Evolutionary conservation across 495 filamentous ascomycete species (phyloP), one percentile per base, ranked within the genome.

Genomic region (Diplogelasinospora grovesii): DNA sequence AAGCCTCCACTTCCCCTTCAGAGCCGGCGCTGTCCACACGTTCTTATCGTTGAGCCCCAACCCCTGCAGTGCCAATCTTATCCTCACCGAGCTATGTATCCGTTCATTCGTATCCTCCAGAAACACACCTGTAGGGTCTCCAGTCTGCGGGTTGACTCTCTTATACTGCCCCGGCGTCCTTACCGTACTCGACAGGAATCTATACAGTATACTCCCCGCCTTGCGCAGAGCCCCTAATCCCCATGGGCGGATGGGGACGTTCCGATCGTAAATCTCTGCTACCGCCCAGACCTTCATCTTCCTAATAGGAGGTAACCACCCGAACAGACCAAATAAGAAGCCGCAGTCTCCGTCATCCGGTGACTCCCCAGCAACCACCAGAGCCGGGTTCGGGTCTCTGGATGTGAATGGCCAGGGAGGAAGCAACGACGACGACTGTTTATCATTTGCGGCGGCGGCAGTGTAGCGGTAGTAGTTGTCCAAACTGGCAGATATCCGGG

Each of bases 61-160:
- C 0, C 79, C 81, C 30, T 60, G 63, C 53, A 48, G 76, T 49
- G 46, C 70, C 41, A 58, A 54, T 14, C 81, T 66, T 5, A 78
- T 63, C 9, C 81, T 69, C 5, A 78, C 79, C 28, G 65, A 74
- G 25, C 75, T 69, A 46, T 85, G 81, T 36, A 83, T 70, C 39
- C 77, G 73, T 65, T 85, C 79, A 50, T 79, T 72, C 10, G 81
- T 85, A 48, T 75, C 60, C 20, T 62, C 47, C 44, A 85, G 64
- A 29, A 70, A 74, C 13, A 57, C 54, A 3, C 46, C 18, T 13
- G 69, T 71, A 7, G 49, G 41, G 25, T 44, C 39, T 22, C 70
- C 68, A 16, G 61, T 74, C 9, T 67, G 39, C 0, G 75, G 75
- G 51, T 82, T 64, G 10, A 70, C 57, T 39, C 68, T 69, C 44